Conservation (phyloP, 306 rosid genomes). For the Hylodesmum podocarpum region DNA sequence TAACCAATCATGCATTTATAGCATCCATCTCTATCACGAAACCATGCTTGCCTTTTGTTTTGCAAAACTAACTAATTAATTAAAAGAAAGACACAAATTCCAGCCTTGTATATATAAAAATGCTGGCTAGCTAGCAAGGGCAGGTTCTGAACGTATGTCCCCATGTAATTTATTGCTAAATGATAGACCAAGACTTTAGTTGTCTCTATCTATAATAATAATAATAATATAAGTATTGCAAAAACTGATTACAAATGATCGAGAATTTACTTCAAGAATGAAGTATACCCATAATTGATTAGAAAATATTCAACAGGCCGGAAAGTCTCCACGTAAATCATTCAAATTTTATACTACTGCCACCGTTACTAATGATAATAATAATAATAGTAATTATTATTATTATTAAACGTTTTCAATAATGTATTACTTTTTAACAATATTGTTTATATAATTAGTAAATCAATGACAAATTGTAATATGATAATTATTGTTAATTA, state of each 20-base stretch:
- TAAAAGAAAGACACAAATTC: constrained; percentile 4
- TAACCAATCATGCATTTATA: constrained; percentile 39
- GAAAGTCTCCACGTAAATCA: not conserved
- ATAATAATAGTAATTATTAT: no score
- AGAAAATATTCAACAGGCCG: constrained; percentile 41
- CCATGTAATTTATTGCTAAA: constrained; percentile 32
- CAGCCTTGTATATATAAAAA: not conserved
- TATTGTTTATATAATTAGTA: no score
- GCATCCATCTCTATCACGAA: constrained; percentile 30
- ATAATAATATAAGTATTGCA: constrained; percentile 27
- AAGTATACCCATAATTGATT: constrained; percentile 33
- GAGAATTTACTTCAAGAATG: constrained; percentile 44
- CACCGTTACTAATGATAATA: no score
- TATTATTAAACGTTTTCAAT: not conserved
- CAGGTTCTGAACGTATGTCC: constrained; percentile 18
- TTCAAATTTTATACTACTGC: no score
- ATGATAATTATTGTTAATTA: no score
- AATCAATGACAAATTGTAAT: no score
- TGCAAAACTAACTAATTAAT: not conserved
- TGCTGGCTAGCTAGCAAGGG: not conserved
- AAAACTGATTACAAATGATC: constrained; percentile 30
- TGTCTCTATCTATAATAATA: not conserved
- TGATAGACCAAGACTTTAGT: constrained; percentile 35
- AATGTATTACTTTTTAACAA: not conserved
- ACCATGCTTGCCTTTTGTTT: constrained; percentile 26